Conservation (phyloP, 106 monocot genomes). For the Apostasia ramifera region DNA sequence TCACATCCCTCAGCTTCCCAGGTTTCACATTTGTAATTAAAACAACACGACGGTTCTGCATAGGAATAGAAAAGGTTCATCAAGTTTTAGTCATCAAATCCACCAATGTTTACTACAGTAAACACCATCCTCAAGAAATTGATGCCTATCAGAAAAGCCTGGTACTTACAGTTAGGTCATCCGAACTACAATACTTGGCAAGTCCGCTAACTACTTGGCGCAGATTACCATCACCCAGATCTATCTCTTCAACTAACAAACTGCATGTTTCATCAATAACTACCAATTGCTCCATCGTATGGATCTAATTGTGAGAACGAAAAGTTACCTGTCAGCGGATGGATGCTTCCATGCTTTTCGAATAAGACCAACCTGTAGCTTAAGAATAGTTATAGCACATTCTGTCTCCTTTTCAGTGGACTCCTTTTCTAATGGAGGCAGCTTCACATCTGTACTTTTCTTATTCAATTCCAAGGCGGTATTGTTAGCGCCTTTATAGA, state of each 20-base stretch:
- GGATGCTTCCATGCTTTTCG: constrained; percentile 97
- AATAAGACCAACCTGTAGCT: constrained; percentile 87
- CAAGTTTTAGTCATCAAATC: constrained; percentile 2
- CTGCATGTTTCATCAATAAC: constrained; percentile 24
- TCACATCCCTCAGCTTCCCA: constrained; percentile 88
- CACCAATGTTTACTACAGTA: background rate
- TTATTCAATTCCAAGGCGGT: background rate
- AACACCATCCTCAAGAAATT: background rate
- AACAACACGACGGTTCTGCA: constrained; percentile 78
- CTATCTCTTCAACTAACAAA: constrained; percentile 94
- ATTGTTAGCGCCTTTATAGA: constrained; percentile 23
- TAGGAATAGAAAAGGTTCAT: background rate
- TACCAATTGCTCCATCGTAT: background rate
- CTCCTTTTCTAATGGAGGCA: constrained; percentile 37
- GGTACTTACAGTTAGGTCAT: constrained; percentile 62
- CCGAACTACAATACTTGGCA: constrained; percentile 82
- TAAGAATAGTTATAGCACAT: constrained; percentile 53
- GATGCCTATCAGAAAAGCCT: background rate
- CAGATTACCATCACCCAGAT: constrained; percentile 69
- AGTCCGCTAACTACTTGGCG: constrained; percentile 98
- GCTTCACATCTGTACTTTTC: constrained; percentile 26
- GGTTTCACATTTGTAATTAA: constrained; percentile 97
- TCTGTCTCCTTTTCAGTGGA: constrained; percentile 58
- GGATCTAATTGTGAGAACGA: background rate
- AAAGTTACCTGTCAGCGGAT: constrained; percentile 85